These are phyloP conservation scores for Talaromyces adpressus DNA, from an alignment of 495 filamentous ascomycete species.

Conservation along the genomic window DNA sequence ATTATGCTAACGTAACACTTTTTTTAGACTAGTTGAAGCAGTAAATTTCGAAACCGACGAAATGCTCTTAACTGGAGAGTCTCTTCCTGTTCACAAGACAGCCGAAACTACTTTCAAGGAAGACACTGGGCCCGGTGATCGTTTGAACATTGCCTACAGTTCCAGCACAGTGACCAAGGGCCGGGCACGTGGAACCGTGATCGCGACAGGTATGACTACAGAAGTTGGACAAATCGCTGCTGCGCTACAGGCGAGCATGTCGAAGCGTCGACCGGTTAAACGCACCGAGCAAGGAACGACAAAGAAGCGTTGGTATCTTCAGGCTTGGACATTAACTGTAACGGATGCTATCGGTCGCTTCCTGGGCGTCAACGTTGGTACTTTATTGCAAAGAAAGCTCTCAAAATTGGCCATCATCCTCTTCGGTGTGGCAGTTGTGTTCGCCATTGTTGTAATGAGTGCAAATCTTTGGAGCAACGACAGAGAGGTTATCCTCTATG, in stretches of 20 bases:
- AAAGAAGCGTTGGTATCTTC: slow-evolving; percentile 58
- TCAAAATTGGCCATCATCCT: slow-evolving; percentile 64
- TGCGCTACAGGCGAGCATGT: slow-evolving; percentile 45
- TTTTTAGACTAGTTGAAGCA: slow-evolving; percentile 33
- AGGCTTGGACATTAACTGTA: slow-evolving; percentile 61
- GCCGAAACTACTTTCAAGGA: slow-evolving; percentile 61
- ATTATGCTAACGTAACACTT: slow-evolving; percentile 13
- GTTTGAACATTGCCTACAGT: slow-evolving; percentile 74
- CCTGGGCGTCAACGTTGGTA: slow-evolving; percentile 63
- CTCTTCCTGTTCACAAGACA: slow-evolving; percentile 58
- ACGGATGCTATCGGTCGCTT: slow-evolving; percentile 62
- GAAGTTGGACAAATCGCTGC: slow-evolving; percentile 67
- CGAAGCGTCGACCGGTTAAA: slow-evolving; percentile 44
- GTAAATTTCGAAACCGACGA: slow-evolving; percentile 64
- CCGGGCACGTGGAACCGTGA: slow-evolving; percentile 75
- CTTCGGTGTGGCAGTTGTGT: slow-evolving; percentile 61
- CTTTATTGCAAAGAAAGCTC: slow-evolving; percentile 60
- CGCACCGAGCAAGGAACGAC: slow-evolving; percentile 50
- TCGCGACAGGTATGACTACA: slow-evolving; percentile 64
- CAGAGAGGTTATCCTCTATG: slow-evolving; percentile 62
- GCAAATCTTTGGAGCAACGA: slow-evolving; percentile 52
- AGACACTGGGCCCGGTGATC: slow-evolving; percentile 55
- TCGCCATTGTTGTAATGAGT: slow-evolving; percentile 61
- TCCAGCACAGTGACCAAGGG: slow-evolving; percentile 80
- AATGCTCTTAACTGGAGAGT: slow-evolving; percentile 68